Base-by-base conservation (phyloP, 1,139 yeast genomes). In the Hyphopichia burtonii region DNA sequence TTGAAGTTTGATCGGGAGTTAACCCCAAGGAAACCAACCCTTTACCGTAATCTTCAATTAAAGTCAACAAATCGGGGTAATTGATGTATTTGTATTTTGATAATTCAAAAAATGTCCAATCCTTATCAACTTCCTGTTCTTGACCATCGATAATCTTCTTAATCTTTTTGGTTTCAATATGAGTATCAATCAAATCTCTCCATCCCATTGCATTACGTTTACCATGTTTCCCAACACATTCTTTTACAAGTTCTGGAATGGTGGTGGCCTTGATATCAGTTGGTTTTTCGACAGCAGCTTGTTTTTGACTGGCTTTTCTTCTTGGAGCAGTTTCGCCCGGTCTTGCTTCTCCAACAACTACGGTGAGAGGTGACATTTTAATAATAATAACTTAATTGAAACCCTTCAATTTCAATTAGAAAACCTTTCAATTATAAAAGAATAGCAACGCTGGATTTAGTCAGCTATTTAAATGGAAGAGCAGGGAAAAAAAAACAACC, bases 301-400 rank as follows among this genome's bases (percentile, higher is more conserved):
- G 78, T 51, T 79, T 80, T 43, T 80, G 82, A 43, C 78, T 68
- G 45, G 74, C 71, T 58, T 80, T 86, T 70, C 96, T 82, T 68
- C 96, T 82, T 50, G 96, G 96, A 3, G 96, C 96, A 23, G 96
- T 86, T 68, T 91, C 97, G 46, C 95, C 94, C 10, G 80, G 78
- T 55, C 78, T 79, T 33, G 93, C 91, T 45, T 85, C 84, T 31
- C 95, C 96, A 31, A 87, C 94, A 31, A 83, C 82, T 32, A 86
- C 91, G 31, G 76, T 72, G 41, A 69, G 64, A 41, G 65, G 68
- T 38, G 58, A 56, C 71, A 64, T 64, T 9, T 12, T 31, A 6
- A 5, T 20, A 20, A 20, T 16, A 16, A 31, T 16, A 17, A 11
- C 5, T n/a, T 27, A 22, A 22, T 22, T 22, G n/a, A n/a, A n/a